These are phyloP conservation scores for Hypoxylon sp. DNA, from an alignment of 2,329 filamentous ascomycete genomes.

Conservation along the genomic window DNA sequence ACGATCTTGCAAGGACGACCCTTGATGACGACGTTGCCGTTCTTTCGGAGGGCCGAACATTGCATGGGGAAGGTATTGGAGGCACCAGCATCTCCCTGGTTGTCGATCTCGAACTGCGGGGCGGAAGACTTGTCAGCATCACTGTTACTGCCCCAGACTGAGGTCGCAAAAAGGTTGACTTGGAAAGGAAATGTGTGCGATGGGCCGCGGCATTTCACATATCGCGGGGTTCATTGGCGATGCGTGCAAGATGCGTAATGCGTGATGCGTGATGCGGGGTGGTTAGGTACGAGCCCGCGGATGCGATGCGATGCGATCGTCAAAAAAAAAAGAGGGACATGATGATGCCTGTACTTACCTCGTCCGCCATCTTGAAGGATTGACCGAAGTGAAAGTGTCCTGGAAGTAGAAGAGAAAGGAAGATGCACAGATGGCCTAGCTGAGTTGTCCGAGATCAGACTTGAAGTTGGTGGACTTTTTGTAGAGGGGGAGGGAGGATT, in stretches of 20 bases:
- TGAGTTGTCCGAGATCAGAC: constrained; percentile 31
- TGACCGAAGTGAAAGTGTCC: constrained; percentile 51
- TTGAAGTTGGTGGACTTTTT: constrained; percentile 43
- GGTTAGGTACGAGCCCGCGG: constrained; percentile 44
- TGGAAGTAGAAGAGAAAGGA: constrained; percentile 52
- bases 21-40: constrained; percentile 99
- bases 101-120: constrained; percentile 81
- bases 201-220: constrained; percentile 4
- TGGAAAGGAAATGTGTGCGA: constrained; percentile 14
- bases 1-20: constrained; percentile 99
- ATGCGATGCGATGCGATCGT: constrained; percentile 33
- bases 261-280: constrained; percentile 50
- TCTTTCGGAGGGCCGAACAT: constrained; percentile 99
- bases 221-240: constrained; percentile 46
- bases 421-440: constrained; percentile 50
- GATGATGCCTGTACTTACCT: constrained; percentile 61
- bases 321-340: constrained; percentile 33
- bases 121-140: constrained; percentile 43
- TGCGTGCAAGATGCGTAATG: constrained; percentile 40
- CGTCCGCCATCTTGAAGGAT: constrained; percentile 69
- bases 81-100: constrained; percentile 90
- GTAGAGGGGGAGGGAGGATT: constrained; percentile 33
- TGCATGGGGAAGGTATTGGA: constrained; percentile 97
- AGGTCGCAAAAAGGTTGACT: constrained; percentile 8
- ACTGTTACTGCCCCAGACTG: constrained; percentile 1